Conservation (phyloP, 805 yeast species). For the Yarrowia sp. region DNA sequence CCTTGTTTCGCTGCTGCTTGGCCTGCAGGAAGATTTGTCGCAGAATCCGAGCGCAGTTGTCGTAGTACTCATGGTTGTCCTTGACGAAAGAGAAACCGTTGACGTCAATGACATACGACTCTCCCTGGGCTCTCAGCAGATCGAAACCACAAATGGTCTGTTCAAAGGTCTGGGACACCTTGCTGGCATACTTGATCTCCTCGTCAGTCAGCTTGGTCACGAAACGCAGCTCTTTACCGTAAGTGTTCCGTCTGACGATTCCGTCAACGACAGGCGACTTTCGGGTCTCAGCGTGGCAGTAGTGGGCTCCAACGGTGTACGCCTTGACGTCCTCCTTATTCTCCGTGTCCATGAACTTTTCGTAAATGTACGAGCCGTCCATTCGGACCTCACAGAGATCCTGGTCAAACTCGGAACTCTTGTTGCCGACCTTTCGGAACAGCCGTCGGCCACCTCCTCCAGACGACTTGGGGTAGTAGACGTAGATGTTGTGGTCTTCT, state of each 20-base stretch:
- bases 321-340: constrained; percentile 99
- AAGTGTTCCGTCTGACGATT: constrained; percentile 93
- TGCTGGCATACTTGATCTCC: constrained; percentile 81
- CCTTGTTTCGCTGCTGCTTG: constrained; percentile 48
- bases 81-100: constrained; percentile 98
- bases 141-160: constrained; percentile 99
- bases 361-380: constrained; percentile 90
- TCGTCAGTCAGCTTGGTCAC: constrained; percentile 77
- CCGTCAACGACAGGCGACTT: constrained; percentile 99
- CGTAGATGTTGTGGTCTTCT: constrained; percentile 95
- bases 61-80: constrained; percentile 86
- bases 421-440: constrained; percentile 95
- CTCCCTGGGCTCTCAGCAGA: constrained; percentile 83
- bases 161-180: constrained; percentile 75
- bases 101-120: constrained; percentile 93
- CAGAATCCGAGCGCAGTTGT: constrained; percentile 77
- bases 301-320: constrained; percentile 89
- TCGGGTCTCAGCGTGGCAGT: constrained; percentile 97
- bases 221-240: constrained; percentile 94
- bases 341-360: constrained; percentile 95
- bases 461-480: constrained; percentile 82
- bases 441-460: constrained; percentile 98
- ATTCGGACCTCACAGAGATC: constrained; percentile 75
- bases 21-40: constrained; percentile 75
- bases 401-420: constrained; percentile 95